Evolutionary conservation across 169 alveolate species (phyloP), one percentile per base, ranked within the genome.

Genomic region (Theileria luwenshuni): DNA sequence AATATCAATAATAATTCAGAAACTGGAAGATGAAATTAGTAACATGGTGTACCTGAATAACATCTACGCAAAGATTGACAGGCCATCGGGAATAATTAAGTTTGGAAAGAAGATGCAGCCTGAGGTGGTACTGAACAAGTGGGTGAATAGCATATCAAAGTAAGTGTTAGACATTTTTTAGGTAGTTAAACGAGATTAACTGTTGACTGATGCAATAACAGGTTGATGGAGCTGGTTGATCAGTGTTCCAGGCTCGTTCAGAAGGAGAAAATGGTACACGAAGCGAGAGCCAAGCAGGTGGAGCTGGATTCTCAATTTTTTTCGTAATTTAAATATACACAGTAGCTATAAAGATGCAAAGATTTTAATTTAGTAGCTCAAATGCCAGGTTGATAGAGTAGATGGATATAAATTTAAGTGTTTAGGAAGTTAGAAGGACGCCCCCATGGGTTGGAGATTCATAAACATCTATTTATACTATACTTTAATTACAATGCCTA

Each of bases 401-500:
- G 69, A 5, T 38, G 13, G 69, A 60, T 3, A 5, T 3, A 21
- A 12, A 8, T 5, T 5, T 8, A 38, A 38, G 45, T 38, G 45
- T 38, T 5, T 38, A 38, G 17, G 10, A 10, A 7, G 10, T 7
- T 7, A 38, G 10, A 38, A 10, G 45, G 17, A 10, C 10, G 10
- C 45, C 45, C 45, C 45, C 45, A 38, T 38, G 45, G 45, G 17
- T 38, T 7, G 10, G 45, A n/a, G n/a, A n/a, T n/a, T n/a, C n/a
- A n/a, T n/a, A 49, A 30, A 59, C 27, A 23, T 51, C 10, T 7
- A 6, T 51, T 51, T 21, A 23, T 7, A 41, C 21, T 25, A 45
- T 1, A 13, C 10, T 28, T 27, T 60, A 74, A 38, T n/a, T n/a
- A n/a, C n/a, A 43, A 94, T 94, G 97, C 97, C 97, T 25, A 94